Base-by-base conservation (phyloP, 371 early-diverging fungal genomes). In the Mucor indicus region DNA sequence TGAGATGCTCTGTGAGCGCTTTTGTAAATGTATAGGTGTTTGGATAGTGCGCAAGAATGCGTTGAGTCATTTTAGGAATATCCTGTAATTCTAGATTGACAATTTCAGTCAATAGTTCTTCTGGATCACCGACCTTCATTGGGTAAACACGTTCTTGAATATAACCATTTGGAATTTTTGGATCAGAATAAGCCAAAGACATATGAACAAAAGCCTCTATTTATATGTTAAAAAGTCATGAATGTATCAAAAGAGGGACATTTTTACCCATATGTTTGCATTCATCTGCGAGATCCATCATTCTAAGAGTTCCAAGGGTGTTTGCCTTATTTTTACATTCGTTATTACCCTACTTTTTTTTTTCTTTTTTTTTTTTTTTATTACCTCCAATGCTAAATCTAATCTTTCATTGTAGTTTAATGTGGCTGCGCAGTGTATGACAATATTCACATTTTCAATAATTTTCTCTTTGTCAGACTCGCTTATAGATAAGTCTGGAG, bases 351-450 rank as follows among this genome's bases (percentile, higher is more conserved):
- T n/a, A n/a, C n/a, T n/a, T n/a, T n/a, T n/a, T n/a, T n/a, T n/a
- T n/a, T n/a, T n/a, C n/a, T n/a, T n/a, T n/a, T n/a, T n/a, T n/a
- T n/a, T n/a, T 15, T 37, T n/a, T 22, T 12, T 9, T 35, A 19
- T 25, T 72, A 81, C 81, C 72, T 82, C 83, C 9, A 82, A 57
- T 6, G 80, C 72, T 21, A 77, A 62, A 59, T 80, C 79, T 33
- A 84, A 42, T 23, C 80, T 66, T 52, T 84, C 84, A 42, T 76
- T 75, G 62, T 75, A 77, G 45, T 79, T 78, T 39, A 81, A 63
- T n/a, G 84, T 74, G 25, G 81, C 84, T 33, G 84, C 84, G 53
- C 81, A 80, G 44, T 84, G 80, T 38, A 84, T 77, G 7, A 84
- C 77, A 13, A 80, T 56, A 38, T 75, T 64, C 4, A 75, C 70